These are phyloP conservation scores for Magnolia officinalis DNA, from an alignment of 164 flowering plant species.

Conservation along the genomic window DNA sequence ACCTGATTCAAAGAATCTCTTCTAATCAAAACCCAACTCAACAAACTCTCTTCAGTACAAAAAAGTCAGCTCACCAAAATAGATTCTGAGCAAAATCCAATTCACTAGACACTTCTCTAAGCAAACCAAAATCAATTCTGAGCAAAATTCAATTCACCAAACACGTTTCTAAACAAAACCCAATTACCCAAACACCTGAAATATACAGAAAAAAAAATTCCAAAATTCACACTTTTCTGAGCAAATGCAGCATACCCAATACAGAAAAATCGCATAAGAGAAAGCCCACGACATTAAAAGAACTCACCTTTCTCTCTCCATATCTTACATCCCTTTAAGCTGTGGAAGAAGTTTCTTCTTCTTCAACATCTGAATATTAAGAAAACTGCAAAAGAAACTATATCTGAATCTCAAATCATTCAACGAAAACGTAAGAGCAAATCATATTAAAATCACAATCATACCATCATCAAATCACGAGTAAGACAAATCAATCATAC, in stretches of 20 bases:
- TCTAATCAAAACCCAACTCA: neutral
- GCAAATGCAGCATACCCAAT: slow-evolving; percentile 7
- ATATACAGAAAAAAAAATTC: neutral
- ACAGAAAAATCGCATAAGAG: neutral
- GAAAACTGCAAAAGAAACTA: neutral
- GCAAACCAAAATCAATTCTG: neutral
- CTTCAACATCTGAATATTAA: neutral
- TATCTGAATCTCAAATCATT: neutral
- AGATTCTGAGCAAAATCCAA: too few species aligned
- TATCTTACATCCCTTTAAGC: neutral
- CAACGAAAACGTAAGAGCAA: slow-evolving; percentile 7
- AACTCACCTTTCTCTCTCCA: neutral
- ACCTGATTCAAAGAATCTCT: slow-evolving; percentile 4
- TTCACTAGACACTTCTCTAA: neutral
- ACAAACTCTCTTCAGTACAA: neutral
- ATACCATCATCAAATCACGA: neutral
- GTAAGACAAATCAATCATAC: too few species aligned
- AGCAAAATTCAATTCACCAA: neutral
- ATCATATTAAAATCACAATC: neutral
- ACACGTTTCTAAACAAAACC: neutral
- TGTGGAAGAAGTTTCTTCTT: neutral
- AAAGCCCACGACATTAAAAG: neutral
- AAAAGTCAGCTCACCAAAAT: neutral
- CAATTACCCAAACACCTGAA: neutral
- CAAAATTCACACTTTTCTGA: neutral